Evolutionary conservation across 768 basidiomycete species (phyloP), one percentile per base, ranked within the genome.

Genomic region (Chalciporus sphaerocephalus): DNA sequence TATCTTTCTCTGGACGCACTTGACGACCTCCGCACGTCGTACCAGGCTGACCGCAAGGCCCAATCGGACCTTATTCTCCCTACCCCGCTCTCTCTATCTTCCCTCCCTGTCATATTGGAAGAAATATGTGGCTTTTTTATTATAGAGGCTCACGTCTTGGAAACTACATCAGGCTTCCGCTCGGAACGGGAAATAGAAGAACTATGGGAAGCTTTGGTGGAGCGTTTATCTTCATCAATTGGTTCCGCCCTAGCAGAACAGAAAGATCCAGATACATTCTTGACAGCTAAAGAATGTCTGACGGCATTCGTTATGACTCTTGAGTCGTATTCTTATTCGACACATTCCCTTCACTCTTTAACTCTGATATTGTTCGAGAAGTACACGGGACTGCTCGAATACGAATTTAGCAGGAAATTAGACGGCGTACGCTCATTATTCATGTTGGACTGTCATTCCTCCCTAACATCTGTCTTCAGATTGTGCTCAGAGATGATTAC

Each of bases 81-180:
- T 1, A 72, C 72, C 21, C 84, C 85, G 0, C 71, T 91, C 17
- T 78, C 81, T 23, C 57, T 92, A 25, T 61, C 74, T 2, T 76
- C 85, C 3, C 77, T 98, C 5, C 74, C 85, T 1, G 62, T 78
- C n/a, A 72, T 98, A 17, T 86, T 90, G 20, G 87, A 95, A 62
- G 92, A 97, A 66, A 89, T 98, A 51, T 87, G 92, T 28, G 96
- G 96, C 0, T 99, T 96, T 68, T 99, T 98, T 69, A 92, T 99
- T 47, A 84, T 98, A 53, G 96, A 99, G 67, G 84, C 81, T 1
- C 85, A 95, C 59, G 93, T 99, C 1, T 76, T 97, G 6, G 81
- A 85, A 53, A 91, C 91, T 0, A 91, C 93, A 9, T 83, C 84
- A 15, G 80, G 77, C 25, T 99, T 99, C 69, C 81, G 96, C n/a